Base-by-base conservation (phyloP, 495 filamentous ascomycete species). In the Penicillium silybi region DNA sequence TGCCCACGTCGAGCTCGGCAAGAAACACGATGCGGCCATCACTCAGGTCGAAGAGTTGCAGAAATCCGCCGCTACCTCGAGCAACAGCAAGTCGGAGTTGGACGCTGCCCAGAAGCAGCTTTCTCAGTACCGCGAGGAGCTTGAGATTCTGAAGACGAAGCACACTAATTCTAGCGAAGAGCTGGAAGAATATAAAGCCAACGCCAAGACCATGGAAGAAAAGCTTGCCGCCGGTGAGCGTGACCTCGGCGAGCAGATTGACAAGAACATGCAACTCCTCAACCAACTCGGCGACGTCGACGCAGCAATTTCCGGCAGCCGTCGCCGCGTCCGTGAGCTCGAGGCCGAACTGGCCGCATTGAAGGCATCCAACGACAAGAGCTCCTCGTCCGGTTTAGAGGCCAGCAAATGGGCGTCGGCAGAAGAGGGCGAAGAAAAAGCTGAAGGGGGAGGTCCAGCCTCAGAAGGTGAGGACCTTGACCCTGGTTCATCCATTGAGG, bases 381-480 rank as follows among this genome's bases (percentile, higher is more conserved):
- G 59, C 34, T 51, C 37, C 25, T 47, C 62, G 16, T 55, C 59
- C 4, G 70, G 69, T 3, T 49, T 78, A 45, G 55, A 65, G 8
- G 64, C 68, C 41, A 78, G 74, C 59, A 65, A 65, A 39, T 77
- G 75, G 75, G 72, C 71, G 7, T 61, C 61, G 16, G 65, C 65
- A 22, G 67, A 68, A 44, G 66, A 69, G 41, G 57, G 46, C 20
- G 53, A 38, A 41, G 61, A 68, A 34, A 57, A 63, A 44, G 61
- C 53, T 54, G 71, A 67, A 52, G 61, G 69, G 32, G 59, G 54
- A 43, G 68, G 68, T 65, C 62, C 69, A 62, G 63, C 69, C 59
- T 62, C 66, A 69, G 74, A 75, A 77, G 73, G 74, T 78, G 74
- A 78, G 74, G 68, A 77, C 62, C 70, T 77, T 67, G 68, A 77